phyloP scores from a whole-genome alignment of 495 filamentous ascomycete species.

The Sabuloglossum arenarium region DNA sequence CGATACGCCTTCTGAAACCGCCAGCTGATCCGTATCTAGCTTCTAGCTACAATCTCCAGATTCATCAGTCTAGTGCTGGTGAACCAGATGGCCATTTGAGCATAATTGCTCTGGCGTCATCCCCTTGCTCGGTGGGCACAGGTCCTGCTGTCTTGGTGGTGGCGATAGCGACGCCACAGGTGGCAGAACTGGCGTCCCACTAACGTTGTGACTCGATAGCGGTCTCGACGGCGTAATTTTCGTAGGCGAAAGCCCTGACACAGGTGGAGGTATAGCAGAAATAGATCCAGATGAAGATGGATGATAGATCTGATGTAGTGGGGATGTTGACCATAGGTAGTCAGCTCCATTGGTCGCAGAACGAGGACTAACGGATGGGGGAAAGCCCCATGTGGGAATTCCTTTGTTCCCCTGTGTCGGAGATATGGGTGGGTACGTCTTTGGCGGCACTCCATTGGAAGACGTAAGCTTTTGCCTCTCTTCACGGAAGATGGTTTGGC shows the following conservation, averaged over 20 bases:
- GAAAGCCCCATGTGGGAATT: background rate
- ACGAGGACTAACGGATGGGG: background rate
- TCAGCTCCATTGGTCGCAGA: background rate
- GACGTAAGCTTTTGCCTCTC: background rate
- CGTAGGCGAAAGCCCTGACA: slow-evolving; percentile 51
- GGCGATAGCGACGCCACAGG: slow-evolving; percentile 30
- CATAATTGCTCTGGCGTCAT: background rate
- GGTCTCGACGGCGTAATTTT: slow-evolving; percentile 44
- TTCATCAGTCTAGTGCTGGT: background rate
- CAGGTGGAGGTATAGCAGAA: slow-evolving; percentile 17
- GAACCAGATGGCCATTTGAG: background rate
- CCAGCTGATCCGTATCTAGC: no score
- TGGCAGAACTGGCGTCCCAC: slow-evolving; percentile 27
- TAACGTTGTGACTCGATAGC: slow-evolving; percentile 23
- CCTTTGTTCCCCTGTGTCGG: slow-evolving; percentile 1
- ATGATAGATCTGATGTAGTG: background rate
- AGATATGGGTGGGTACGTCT: background rate
- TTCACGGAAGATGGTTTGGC: background rate
- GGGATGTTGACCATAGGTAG: background rate
- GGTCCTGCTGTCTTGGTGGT: background rate
- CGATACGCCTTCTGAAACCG: no score
- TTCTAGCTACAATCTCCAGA: no score
- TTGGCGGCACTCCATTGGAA: background rate
- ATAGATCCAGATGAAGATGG: background rate
- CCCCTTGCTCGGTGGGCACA: background rate